Evolutionary conservation across 768 basidiomycete genomes (phyloP).

Genomic region (Lyophyllum semitale): DNA sequence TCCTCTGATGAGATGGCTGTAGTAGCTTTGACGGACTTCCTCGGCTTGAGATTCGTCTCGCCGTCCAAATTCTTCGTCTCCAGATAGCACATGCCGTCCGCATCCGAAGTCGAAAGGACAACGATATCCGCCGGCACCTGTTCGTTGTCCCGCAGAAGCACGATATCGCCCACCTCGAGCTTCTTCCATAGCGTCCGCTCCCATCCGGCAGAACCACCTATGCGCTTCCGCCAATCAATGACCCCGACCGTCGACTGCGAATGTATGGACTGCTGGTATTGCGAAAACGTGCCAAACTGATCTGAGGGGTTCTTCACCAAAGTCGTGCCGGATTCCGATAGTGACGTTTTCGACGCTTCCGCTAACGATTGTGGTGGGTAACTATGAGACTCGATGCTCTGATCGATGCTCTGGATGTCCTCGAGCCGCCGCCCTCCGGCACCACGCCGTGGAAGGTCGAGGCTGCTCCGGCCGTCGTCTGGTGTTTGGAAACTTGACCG

Average conservation of each 20-base stretch:
- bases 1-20: constrained; percentile 79
- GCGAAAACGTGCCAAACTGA: constrained; percentile 42
- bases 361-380: constrained; percentile 54
- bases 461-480: constrained; percentile 43
- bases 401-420: constrained; percentile 69
- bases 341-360: constrained; percentile 36
- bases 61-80: constrained; percentile 99
- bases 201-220: constrained; percentile 79
- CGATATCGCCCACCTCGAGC: constrained; percentile 95
- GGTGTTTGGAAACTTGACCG: constrained; percentile 35
- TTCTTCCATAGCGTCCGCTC: constrained; percentile 99
- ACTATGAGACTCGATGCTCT: constrained; percentile 63
- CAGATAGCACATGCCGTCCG: constrained; percentile 90
- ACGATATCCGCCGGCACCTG: constrained; percentile 96
- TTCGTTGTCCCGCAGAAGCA: constrained; percentile 89
- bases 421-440: constrained; percentile 58
- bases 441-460: constrained; percentile 42
- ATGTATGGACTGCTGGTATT: constrained; percentile 59
- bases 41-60: constrained; percentile 93
- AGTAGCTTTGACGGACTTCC: constrained; percentile 77
- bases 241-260: constrained; percentile 67
- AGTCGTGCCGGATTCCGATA: constrained; percentile 34
- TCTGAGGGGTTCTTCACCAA: constrained; percentile 31
- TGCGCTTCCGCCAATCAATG: constrained; percentile 75
- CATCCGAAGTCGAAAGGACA: constrained; percentile 88